Conservation (phyloP, 139 green algal genomes). For the Chara braunii region DNA sequence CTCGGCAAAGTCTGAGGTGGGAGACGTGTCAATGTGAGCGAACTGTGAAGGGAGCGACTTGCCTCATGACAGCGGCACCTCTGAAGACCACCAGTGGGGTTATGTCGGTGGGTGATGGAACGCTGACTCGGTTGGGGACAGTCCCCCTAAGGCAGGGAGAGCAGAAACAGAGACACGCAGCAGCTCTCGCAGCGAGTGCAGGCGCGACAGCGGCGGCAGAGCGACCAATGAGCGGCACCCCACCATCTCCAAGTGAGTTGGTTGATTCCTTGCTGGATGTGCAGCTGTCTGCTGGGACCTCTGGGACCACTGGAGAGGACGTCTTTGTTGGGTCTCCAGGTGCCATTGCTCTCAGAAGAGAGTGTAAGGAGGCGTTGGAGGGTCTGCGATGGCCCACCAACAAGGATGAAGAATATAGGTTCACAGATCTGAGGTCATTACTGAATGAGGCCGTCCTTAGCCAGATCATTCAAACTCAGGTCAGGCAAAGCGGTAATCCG, state of each 20-base stretch:
- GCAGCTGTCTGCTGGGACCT: not conserved
- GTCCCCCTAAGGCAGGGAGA: too few species aligned
- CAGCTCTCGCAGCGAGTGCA: not conserved
- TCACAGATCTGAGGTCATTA: slow-evolving; percentile 28
- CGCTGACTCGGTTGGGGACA: too few species aligned
- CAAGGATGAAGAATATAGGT: slow-evolving; percentile 30
- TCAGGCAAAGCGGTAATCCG: too few species aligned
- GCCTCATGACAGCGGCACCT: too few species aligned
- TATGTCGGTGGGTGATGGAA: too few species aligned
- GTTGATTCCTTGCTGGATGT: not conserved
- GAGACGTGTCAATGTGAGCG: too few species aligned
- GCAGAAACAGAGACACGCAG: not conserved
- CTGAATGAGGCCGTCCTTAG: slow-evolving; percentile 5
- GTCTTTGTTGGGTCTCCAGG: not conserved
- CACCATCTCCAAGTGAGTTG: not conserved
- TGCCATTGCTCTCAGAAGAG: not conserved
- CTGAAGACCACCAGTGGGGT: too few species aligned
- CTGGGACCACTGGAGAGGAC: not conserved
- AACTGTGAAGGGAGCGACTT: too few species aligned
- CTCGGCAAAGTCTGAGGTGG: too few species aligned
- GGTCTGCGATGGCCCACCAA: slow-evolving; percentile 11
- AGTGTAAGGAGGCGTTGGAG: not conserved
- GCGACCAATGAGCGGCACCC: not conserved
- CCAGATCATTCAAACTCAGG: too few species aligned
- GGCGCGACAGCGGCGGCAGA: not conserved